Conservation (phyloP, 768 basidiomycete genomes). For the Hericium coralloides region DNA sequence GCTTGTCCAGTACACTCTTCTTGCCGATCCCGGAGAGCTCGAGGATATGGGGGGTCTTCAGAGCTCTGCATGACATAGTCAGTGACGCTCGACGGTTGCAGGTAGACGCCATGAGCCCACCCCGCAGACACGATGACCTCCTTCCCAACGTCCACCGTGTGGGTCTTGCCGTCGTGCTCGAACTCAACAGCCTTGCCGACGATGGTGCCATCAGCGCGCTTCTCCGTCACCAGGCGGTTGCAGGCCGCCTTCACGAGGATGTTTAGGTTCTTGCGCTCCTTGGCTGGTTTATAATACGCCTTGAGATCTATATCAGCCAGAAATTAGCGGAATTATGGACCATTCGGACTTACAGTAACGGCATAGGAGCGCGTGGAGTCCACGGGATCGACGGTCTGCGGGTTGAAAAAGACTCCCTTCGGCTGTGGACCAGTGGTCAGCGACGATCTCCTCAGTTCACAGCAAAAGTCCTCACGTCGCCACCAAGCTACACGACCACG, state of each 20-base stretch:
- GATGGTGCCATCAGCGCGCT: neutral
- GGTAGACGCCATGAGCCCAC: neutral
- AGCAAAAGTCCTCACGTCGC: neutral
- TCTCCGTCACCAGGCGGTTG: neutral
- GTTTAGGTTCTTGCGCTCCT: neutral
- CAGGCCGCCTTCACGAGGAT: neutral
- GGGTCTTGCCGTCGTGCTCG: constrained; percentile 5
- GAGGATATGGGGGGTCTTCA: constrained; percentile 14
- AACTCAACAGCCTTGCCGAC: constrained; percentile 5
- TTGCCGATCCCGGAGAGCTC: constrained; percentile 12
- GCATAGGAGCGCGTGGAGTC: neutral
- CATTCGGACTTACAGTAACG: neutral
- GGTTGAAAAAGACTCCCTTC: neutral
- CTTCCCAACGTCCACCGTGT: constrained; percentile 3
- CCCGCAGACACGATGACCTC: constrained; percentile 12
- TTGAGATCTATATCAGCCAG: neutral
- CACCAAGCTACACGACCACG: neutral
- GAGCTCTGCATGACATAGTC: neutral
- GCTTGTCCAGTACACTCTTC: constrained; percentile 5
- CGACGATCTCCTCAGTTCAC: too few species aligned
- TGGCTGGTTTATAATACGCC: neutral
- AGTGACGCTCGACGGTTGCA: too few species aligned
- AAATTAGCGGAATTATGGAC: neutral
- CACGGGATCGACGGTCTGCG: neutral
- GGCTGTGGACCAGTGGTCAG: neutral